Evolutionary conservation across 306 rosid genomes (phyloP), one percentile per base, ranked within the genome.

Genomic region (Heteromeles arbutifolia): DNA sequence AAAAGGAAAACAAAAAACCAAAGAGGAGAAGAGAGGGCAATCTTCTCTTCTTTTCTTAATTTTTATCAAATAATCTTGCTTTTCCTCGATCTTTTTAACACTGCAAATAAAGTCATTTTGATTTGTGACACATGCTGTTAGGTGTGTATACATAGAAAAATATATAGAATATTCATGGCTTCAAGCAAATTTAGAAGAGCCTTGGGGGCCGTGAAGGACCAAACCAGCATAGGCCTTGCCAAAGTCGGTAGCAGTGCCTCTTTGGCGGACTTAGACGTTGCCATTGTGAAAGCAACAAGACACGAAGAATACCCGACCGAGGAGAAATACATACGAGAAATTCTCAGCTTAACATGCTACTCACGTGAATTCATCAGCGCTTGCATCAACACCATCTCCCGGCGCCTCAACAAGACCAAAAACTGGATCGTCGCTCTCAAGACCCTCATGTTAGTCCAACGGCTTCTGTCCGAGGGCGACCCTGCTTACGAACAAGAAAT

Each of bases 401-500:
- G 84, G 68, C 92, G 98, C 11, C 90, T 95, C 26, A 95, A 78
- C 91, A 95, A 95, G 84, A 95, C 98, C 1, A 82, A 28, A 32
- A 90, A 81, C 65, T 95, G 98, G 97, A 85, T 87, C 0, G 98
- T 95, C 28, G 97, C 91, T 13, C 75, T 95, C 59, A 95, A 95
- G 69, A 86, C 93, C 8, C 89, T 95, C 0, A 52, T 90, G 58
- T 66, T 95, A 72, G 84, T 95, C 45, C 97, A 95, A 39, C 81
- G 98, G 50, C 78, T 95, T 24, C 41, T 95, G 2, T 45, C 81
- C 4, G 98, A 95, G 29, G 98, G 98, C 1, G 98, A 95, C 75
- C 98, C 97, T 0, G 98, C 98, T 0, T 95, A 92, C n/a, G 98
- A 95, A 75, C 97, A 92, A 37, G 99, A 95, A 67, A 88, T 95